Evolutionary conservation across 1,284 basidiomycete genomes (phyloP), one percentile per base, ranked within the genome.

Genomic region (Microbotryum violaceum): DNA sequence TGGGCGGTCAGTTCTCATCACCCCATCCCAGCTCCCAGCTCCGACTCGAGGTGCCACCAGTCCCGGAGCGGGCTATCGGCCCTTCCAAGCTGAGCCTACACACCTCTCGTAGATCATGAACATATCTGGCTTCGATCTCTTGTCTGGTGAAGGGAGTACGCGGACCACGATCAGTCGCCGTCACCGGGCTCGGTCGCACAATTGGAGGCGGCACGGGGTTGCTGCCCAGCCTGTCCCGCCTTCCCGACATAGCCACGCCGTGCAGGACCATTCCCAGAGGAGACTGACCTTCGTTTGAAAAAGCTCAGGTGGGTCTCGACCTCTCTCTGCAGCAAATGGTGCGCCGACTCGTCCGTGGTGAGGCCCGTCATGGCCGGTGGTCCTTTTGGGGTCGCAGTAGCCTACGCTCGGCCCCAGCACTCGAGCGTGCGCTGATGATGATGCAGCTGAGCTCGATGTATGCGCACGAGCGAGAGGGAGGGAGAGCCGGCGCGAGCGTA

Each of bases 91-190:
- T 4, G 4, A 0, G 9, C 8, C 27, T 8, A 42, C 51, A 6
- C 8, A 68, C 66, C 66, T 66, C 66, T 23, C 54, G 29, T n/a
- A 68, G 60, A 10, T 47, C 20, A 4, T 68, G 64, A 5, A 48
- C 64, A 18, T 64, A 66, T 47, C 62, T 62, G 25, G 54, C 42
- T 42, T 68, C 66, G 25, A 68, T 48, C 31, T 68, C 66, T 5
- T 62, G 60, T 23, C 66, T 68, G 62, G 29, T 18, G 16, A 18
- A 5, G 47, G 9, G 20, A 21, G 37, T 10, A 10, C 14, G 20
- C 18, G 6, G 29, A 10, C 9, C 14, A 16, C 14, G 49, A 16
- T 47, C n/a, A 12, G 6, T 6, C 20, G 44, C n/a, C 51, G 33
- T 14, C 25, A 18, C 21, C 27, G 31, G 31, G 31, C 8, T 31